Evolutionary conservation across 2,329 filamentous ascomycete species (phyloP), one percentile per base, ranked within the genome.

Genomic region (Nannizziopsis barbatae): DNA sequence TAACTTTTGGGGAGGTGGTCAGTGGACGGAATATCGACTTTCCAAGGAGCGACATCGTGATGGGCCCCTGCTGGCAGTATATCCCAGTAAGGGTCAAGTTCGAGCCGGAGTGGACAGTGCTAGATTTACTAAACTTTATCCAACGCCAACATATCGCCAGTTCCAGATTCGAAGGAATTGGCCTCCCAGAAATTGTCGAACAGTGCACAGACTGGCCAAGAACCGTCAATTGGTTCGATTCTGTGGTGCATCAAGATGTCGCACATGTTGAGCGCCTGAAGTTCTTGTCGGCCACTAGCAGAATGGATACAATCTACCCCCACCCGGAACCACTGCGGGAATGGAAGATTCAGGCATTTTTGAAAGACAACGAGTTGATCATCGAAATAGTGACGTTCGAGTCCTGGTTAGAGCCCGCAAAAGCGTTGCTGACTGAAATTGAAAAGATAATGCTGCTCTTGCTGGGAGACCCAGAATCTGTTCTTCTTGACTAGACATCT

Each of bases 331-430:
- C 73, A 11, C 60, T 76, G 50, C 62, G 69, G 12, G 74, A 76
- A 63, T 79, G 76, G 75, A 81, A 81, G 67, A 69, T 78, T 18
- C 77, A 80, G 64, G 75, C 76, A 2, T 81, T 79, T 58, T 67
- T 74, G 1, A 67, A 70, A 11, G 74, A 71, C 0, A 73, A 75
- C 47, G 65, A 65, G 51, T 54, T 80, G 59, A 73, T 71, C 42
- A 64, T 81, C 45, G 78, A 80, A 65, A 71, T 81, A 58, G 75
- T 81, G 15, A 80, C 77, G 2, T 75, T 78, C 54, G 66, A 75
- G 58, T 74, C 71, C 42, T 80, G 76, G 75, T 68, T 65, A 15
- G 67, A 62, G 0, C 70, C 73, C 36, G 76, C 74, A 0, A 60
- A 62, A 22, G 68, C 69, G 22, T 58, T 80, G 50, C 56, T 80